phyloP scores from a whole-genome alignment of 495 filamentous ascomycete genomes.

The Podospora pseudopauciseta region DNA sequence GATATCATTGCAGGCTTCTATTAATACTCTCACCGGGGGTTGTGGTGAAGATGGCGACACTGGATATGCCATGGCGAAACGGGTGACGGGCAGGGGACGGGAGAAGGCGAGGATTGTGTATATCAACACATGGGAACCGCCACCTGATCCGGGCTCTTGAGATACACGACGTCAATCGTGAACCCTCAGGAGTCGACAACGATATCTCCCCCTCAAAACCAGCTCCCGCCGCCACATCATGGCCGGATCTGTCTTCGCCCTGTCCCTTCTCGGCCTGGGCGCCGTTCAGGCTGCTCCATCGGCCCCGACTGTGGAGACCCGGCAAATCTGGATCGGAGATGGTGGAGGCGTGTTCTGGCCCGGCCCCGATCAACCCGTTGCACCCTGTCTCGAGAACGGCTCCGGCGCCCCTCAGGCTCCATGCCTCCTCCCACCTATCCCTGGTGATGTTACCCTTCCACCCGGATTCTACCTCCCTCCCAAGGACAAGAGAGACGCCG shows the following conservation, averaged over 20 bases:
- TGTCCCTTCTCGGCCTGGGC: constrained; percentile 32
- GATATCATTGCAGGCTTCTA: constrained; percentile 23
- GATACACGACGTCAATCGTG: constrained; percentile 14
- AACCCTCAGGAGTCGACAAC: constrained; percentile 16
- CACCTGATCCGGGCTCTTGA: background rate
- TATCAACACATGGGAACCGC: constrained; percentile 23
- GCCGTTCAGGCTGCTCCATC: constrained; percentile 31
- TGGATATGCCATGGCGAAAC: background rate
- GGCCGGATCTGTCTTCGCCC: constrained; percentile 29
- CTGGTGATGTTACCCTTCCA: constrained; percentile 22
- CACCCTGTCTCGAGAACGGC: constrained; percentile 9
- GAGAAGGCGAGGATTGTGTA: constrained; percentile 13
- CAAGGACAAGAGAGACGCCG: constrained; percentile 12
- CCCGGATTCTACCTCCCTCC: constrained; percentile 17
- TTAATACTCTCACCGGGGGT: constrained; percentile 24
- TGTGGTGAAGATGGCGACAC: constrained; percentile 11
- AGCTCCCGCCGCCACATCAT: constrained; percentile 16
- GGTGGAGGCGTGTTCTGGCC: constrained; percentile 15
- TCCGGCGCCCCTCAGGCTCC: constrained; percentile 9
- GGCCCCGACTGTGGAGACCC: constrained; percentile 16
- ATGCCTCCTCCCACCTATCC: constrained; percentile 25
- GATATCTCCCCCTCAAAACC: constrained; percentile 7
- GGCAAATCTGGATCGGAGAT: constrained; percentile 18
- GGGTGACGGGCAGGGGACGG: background rate
- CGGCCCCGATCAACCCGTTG: constrained; percentile 2